phyloP scores from a whole-genome alignment of 257 asterid species.

The Schizonepeta tenuifolia region DNA sequence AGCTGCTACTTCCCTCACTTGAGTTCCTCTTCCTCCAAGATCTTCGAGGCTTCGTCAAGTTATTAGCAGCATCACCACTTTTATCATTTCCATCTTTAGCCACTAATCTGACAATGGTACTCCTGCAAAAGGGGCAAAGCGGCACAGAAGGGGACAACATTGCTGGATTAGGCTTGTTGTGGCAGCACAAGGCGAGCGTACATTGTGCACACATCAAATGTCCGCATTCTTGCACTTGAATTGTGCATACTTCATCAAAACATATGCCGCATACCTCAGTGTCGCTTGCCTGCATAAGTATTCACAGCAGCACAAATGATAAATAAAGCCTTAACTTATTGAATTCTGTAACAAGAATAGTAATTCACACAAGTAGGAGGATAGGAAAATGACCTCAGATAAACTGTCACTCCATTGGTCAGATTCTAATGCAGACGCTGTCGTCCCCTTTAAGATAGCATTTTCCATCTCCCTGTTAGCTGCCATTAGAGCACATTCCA shows the following conservation, averaged over 20 bases:
- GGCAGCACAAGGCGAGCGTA: conserved; percentile 83
- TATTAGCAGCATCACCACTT: conserved; percentile 2
- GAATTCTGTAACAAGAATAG: background rate
- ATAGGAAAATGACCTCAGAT: conserved; percentile 57
- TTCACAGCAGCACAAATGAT: background rate
- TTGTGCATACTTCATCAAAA: conserved; percentile 82
- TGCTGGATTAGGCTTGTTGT: conserved; percentile 82
- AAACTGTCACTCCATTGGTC: conserved; percentile 58
- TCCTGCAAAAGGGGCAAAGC: conserved; percentile 93
- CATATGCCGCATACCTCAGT: conserved; percentile 84
- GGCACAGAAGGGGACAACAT: conserved; percentile 49
- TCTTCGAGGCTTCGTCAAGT: conserved; percentile 56
- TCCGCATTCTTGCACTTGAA: conserved; percentile 82
- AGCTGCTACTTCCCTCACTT: conserved; percentile 90
- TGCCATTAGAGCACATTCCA: conserved; percentile 78
- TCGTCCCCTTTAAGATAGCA: conserved; percentile 54
- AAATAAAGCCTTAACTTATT: background rate
- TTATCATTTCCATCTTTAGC: conserved; percentile 46
- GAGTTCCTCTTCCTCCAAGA: conserved; percentile 68
- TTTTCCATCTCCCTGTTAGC: conserved; percentile 82
- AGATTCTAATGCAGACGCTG: conserved; percentile 55
- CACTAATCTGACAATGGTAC: conserved; percentile 67
- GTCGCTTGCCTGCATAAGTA: conserved; percentile 59
- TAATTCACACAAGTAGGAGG: background rate
- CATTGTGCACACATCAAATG: conserved; percentile 97